These are phyloP conservation scores for Rugonectria rugulosa DNA, from an alignment of 2,329 filamentous ascomycete genomes.

Conservation along the genomic window DNA sequence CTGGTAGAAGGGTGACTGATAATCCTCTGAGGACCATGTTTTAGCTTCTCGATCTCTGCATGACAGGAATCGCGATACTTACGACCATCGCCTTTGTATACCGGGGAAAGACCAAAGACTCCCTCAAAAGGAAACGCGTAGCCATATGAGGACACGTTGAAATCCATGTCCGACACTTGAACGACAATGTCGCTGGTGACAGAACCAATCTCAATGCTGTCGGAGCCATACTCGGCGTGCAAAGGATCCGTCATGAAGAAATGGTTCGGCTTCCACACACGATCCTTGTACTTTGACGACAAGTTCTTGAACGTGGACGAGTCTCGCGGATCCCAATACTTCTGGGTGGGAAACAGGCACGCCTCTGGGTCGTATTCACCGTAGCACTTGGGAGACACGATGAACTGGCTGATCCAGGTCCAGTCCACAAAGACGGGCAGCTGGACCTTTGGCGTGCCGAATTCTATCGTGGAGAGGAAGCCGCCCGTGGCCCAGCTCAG, in stretches of 20 bases:
- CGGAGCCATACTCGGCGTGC: conserved; percentile 15
- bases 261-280: conserved; percentile 12
- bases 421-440: conserved; percentile 15
- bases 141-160: conserved; percentile 15
- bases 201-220: conserved; percentile 5
- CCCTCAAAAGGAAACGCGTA: conserved; percentile 13
- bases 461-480: conserved; percentile 14
- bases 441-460: conserved; percentile 5
- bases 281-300: conserved; percentile 8
- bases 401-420: conserved; percentile 21
- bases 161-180: conserved; percentile 15
- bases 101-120: conserved; percentile 15
- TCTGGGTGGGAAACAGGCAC: conserved; percentile 7
- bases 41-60: neutral
- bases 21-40: conserved; percentile 5
- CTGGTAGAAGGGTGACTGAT: conserved; percentile 19
- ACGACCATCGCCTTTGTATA: conserved; percentile 12
- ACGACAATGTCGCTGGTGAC: conserved; percentile 13
- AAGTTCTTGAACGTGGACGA: conserved; percentile 13
- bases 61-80: neutral
- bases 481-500: conserved; percentile 3
- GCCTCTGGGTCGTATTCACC: conserved; percentile 8
- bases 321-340: conserved; percentile 10
- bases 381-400: conserved; percentile 17
- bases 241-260: conserved; percentile 12